phyloP scores from a whole-genome alignment of 2,329 filamentous ascomycete species.

The Ophiostoma triangulosporum region DNA sequence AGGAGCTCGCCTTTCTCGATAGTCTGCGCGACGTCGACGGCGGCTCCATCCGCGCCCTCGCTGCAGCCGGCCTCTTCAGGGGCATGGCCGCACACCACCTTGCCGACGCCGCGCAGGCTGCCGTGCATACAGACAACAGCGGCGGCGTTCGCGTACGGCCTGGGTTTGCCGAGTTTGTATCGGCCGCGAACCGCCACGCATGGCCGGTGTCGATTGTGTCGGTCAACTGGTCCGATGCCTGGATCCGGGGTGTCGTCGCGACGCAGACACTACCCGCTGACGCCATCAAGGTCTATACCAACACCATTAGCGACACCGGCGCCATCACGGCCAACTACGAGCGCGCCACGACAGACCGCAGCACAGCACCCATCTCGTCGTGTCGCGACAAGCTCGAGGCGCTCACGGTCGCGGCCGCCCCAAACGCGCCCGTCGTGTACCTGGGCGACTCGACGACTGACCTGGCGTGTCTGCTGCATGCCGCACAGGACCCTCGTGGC shows the following conservation, averaged over 20 bases:
- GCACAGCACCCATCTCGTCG: constrained; percentile 20
- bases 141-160: constrained; percentile 2
- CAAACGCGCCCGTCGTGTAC: constrained; percentile 26
- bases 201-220: constrained; percentile 33
- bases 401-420: constrained; percentile 16
- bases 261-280: not conserved
- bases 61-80: constrained; percentile 29
- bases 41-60: constrained; percentile 31
- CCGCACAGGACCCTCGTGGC: constrained; percentile 15
- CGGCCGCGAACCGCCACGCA: constrained; percentile 16
- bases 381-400: constrained; percentile 33
- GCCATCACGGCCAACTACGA: constrained; percentile 25
- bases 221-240: constrained; percentile 25
- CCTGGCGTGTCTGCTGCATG: constrained; percentile 34
- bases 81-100: constrained; percentile 24
- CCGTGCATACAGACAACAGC: not conserved
- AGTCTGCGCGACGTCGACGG: constrained; percentile 31
- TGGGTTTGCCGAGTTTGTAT: constrained; percentile 17
- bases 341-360: constrained; percentile 14
- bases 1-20: constrained; percentile 31
- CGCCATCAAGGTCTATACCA: not conserved
- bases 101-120: constrained; percentile 22
- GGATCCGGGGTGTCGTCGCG: constrained; percentile 20
- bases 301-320: constrained; percentile 19
- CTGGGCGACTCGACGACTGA: constrained; percentile 46